Percentiles rank a stretch among this genome's conserved stretches.
Conservation (phyloP, 805 yeast species). For the Clavispora fructus region DNA sequence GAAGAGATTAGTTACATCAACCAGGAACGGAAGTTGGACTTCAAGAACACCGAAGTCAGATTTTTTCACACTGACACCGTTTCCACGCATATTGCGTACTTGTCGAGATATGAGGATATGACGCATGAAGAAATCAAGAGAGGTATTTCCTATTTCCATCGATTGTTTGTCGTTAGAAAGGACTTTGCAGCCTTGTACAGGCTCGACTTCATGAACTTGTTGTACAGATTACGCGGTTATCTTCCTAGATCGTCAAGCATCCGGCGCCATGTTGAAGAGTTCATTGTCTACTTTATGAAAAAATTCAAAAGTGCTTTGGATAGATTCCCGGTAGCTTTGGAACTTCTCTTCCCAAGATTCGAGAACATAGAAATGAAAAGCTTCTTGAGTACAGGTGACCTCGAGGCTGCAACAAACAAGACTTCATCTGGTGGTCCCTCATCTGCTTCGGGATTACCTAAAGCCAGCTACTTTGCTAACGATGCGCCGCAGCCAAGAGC, state of each 20-base stretch:
- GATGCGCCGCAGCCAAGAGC: slow-evolving; percentile 21
- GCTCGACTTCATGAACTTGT: slow-evolving; percentile 66
- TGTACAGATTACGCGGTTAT: slow-evolving; percentile 45
- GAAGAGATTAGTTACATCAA: slow-evolving; percentile 31
- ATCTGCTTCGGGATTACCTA: background rate
- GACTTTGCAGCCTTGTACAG: slow-evolving; percentile 59
- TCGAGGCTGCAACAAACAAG: slow-evolving; percentile 20
- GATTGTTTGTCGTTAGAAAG: slow-evolving; percentile 55
- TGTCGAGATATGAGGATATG: slow-evolving; percentile 60
- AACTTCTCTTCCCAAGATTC: slow-evolving; percentile 61
- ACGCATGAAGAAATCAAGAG: slow-evolving; percentile 54
- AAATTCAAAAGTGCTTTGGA: slow-evolving; percentile 45
- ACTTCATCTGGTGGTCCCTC: slow-evolving; percentile 4
- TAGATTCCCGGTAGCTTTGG: slow-evolving; percentile 54
- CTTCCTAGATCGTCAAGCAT: slow-evolving; percentile 41
- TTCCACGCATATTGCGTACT: slow-evolving; percentile 57
- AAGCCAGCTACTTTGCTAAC: slow-evolving; percentile 11
- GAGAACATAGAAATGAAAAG: slow-evolving; percentile 39
- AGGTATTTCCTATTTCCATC: slow-evolving; percentile 65
- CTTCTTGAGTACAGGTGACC: slow-evolving; percentile 61
- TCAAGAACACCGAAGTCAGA: slow-evolving; percentile 31
- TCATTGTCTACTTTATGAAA: slow-evolving; percentile 61
- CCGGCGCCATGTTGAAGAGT: slow-evolving; percentile 58
- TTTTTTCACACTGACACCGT: slow-evolving; percentile 58
- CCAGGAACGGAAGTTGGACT: slow-evolving; percentile 45